Evolutionary conservation across 495 filamentous ascomycete species (phyloP).

Genomic region (Xylaria acuta): DNA sequence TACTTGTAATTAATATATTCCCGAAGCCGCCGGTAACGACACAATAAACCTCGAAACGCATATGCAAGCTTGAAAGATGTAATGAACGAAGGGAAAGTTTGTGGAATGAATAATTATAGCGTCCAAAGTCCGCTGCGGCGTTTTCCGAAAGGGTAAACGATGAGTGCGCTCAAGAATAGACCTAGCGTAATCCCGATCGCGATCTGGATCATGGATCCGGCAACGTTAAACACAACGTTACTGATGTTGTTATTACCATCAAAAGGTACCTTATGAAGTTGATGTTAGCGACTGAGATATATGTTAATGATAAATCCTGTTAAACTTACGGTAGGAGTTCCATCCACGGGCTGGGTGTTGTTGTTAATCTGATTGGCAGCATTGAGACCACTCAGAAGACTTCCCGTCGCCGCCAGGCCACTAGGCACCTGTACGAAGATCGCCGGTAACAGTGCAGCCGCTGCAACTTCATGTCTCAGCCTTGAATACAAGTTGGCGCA

Average conservation of each 20-base stretch:
- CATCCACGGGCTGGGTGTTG: slow-evolving; percentile 36
- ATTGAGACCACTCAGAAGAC: slow-evolving; percentile 82
- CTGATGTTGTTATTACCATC: slow-evolving; percentile 47
- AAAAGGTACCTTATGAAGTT: slow-evolving; percentile 31
- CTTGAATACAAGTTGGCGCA: slow-evolving; percentile 88
- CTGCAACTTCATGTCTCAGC: slow-evolving; percentile 82
- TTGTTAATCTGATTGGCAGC: slow-evolving; percentile 78
- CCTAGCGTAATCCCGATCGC: slow-evolving; percentile 94
- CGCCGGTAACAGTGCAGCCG: slow-evolving; percentile 86
- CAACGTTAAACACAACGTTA: slow-evolving; percentile 80
- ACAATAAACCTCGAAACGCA: not conserved
- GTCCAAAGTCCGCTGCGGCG: slow-evolving; percentile 87
- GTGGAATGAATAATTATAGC: slow-evolving; percentile 60
- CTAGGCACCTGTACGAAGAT: slow-evolving; percentile 96
- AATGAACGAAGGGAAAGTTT: not conserved
- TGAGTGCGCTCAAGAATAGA: slow-evolving; percentile 80
- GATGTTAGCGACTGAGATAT: not conserved
- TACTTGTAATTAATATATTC: not conserved
- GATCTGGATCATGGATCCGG: slow-evolving; percentile 87
- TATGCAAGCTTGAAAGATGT: not conserved
- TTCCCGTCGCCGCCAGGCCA: slow-evolving; percentile 84
- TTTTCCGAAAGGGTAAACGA: slow-evolving; percentile 93
- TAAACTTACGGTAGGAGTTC: slow-evolving; percentile 37
- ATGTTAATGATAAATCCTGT: not conserved
- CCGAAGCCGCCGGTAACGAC: not conserved